A percentile compares a stretch with the other conserved stretches of the same genome.
Conservation (phyloP, 306 rosid genomes). For the Carpinus viminea region DNA sequence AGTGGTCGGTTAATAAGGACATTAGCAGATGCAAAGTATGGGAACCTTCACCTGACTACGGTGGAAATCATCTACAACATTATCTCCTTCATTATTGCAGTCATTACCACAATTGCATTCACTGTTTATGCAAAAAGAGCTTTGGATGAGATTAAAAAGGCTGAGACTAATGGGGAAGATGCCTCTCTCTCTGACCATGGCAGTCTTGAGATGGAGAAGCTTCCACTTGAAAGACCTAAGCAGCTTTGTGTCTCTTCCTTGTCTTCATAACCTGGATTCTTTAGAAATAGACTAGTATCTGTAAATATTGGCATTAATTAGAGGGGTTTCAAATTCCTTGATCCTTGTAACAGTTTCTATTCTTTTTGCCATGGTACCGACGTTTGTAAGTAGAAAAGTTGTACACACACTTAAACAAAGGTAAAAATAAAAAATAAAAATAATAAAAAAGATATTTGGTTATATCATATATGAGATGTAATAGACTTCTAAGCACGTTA, state of each 20-base stretch:
- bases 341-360: background rate
- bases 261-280: conserved; percentile 16
- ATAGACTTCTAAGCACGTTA: background rate
- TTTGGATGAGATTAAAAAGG: conserved; percentile 58
- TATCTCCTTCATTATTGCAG: conserved; percentile 72
- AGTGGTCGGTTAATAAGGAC: conserved; percentile 90
- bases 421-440: background rate
- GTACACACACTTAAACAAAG: background rate
- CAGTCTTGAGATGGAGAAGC: conserved; percentile 60
- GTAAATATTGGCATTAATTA: conserved; percentile 26
- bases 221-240: conserved; percentile 56
- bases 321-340: conserved; percentile 24
- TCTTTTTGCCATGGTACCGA: conserved; percentile 9
- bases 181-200: conserved; percentile 38
- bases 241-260: conserved; percentile 22
- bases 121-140: conserved; percentile 85
- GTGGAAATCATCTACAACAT: conserved; percentile 85
- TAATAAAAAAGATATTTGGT: no score
- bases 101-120: conserved; percentile 76
- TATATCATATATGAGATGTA: conserved; percentile 8
- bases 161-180: conserved; percentile 50
- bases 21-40: conserved; percentile 72
- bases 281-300: conserved; percentile 21
- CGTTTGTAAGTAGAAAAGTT: conserved; percentile 28
- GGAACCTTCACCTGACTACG: conserved; percentile 74